These are phyloP conservation scores for Balakata baccata DNA, from an alignment of 345 rosid genomes.

Conservation along the genomic window DNA sequence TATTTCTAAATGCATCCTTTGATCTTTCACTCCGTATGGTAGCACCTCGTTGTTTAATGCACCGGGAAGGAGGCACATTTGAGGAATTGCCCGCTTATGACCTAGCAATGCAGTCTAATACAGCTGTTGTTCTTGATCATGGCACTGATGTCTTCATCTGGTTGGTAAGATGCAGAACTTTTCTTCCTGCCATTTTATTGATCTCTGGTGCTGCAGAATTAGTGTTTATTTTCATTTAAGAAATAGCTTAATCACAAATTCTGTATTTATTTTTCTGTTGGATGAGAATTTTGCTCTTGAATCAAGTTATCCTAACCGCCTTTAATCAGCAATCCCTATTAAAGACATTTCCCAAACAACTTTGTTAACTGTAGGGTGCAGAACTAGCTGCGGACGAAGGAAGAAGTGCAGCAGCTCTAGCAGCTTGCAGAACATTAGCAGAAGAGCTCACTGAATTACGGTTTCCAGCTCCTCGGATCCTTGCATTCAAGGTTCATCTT, in stretches of 20 bases:
- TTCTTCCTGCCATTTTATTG: neutral
- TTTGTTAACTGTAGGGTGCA: constrained; percentile 63
- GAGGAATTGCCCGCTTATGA: constrained; percentile 93
- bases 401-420: constrained; percentile 82
- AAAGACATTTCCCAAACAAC: neutral
- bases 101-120: constrained; percentile 93
- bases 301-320: neutral
- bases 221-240: constrained; percentile 2
- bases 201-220: neutral
- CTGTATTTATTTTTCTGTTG: neutral
- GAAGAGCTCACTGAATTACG: constrained; percentile 90
- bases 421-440: constrained; percentile 93
- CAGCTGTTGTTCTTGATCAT: constrained; percentile 96
- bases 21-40: constrained; percentile 94
- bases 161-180: constrained; percentile 59
- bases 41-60: constrained; percentile 92
- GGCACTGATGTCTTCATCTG: constrained; percentile 97
- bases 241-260: no score
- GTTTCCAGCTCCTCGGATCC: constrained; percentile 96
- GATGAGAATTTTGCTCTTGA: neutral
- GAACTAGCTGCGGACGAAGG: constrained; percentile 88
- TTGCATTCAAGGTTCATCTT: constrained; percentile 75
- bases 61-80: constrained; percentile 92
- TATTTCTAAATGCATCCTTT: constrained; percentile 87
- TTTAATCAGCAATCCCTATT: neutral